Evolutionary conservation across 1,284 basidiomycete genomes (phyloP), one percentile per base, ranked within the genome.

Genomic region (Singerocomus inundabilis): DNA sequence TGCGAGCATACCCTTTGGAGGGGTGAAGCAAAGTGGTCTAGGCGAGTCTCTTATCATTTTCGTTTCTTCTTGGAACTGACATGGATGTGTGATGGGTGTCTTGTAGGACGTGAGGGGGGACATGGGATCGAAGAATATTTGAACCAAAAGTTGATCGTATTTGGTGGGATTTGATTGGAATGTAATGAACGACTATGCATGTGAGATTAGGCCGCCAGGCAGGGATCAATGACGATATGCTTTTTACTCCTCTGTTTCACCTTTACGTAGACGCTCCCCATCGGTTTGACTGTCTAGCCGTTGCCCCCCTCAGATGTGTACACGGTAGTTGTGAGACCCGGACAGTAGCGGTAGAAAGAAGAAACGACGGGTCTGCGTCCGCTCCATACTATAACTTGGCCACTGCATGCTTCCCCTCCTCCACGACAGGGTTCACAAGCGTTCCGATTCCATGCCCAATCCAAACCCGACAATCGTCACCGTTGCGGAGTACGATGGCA

Each of bases 1-100:
- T 68, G 86, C 88, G 36, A 76, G 77, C 13, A 87, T 93, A 73
- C 93, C 93, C 24, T 99, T 99, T 63, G 97, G 97, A 35, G 97
- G 97, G 13, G 73, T 95, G 42, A 93, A 93, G 71, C 85, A 93
- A 73, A 89, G 86, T 61, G 92, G 93, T 1, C 68, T 93, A 32
- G 87, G 78, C 78, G 51, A 45, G 76, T 45, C 10, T 16, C 8
- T 26, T 16, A 5, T 26, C 9, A 12, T 32, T 13, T 32, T 15
- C 12, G 13, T n/a, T 15, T n/a, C 15, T 32, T 6, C 15, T 21
- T 11, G 24, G 6, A 16, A 10, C 4, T 15, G 11, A 16, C n/a
- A n/a, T n/a, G n/a, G n/a, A n/a, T n/a, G n/a, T n/a, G 15, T 25
- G 40, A 36, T 5, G 9, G 32, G 9, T 30, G 24, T 26, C n/a